These are phyloP conservation scores for Passalora sequoiae DNA, from an alignment of 2,329 filamentous ascomycete genomes.

Conservation along the genomic window DNA sequence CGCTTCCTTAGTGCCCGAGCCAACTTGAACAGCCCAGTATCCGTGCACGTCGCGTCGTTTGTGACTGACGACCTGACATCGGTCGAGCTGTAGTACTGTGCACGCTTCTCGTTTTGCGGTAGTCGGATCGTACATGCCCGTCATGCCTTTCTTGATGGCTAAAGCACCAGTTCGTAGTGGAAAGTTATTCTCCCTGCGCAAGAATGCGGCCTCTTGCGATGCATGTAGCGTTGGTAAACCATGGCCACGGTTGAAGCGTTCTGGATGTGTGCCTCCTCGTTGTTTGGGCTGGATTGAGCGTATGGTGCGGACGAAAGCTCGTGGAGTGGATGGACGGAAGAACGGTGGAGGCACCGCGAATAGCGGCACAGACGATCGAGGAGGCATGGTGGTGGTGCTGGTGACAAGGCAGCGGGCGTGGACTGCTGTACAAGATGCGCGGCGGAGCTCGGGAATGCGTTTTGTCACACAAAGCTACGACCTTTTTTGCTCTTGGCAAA, in stretches of 20 bases:
- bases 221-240: constrained; percentile 50
- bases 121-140: constrained; percentile 72
- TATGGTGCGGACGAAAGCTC: constrained; percentile 43
- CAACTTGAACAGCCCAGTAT: constrained; percentile 91
- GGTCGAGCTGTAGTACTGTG: constrained; percentile 89
- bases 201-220: constrained; percentile 54
- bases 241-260: constrained; percentile 52
- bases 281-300: constrained; percentile 44
- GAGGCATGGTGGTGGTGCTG: constrained; percentile 25
- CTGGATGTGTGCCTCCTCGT: constrained; percentile 42
- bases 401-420: background rate
- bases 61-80: constrained; percentile 80
- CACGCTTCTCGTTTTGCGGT: constrained; percentile 74
- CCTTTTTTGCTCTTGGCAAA: too few relatives aligned
- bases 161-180: constrained; percentile 73
- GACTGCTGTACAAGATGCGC: background rate
- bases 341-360: constrained; percentile 30
- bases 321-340: constrained; percentile 31
- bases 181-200: constrained; percentile 53
- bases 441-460: background rate
- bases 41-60: constrained; percentile 78
- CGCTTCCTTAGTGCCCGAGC: constrained; percentile 66
- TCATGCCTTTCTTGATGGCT: constrained; percentile 93
- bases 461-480: too few relatives aligned
- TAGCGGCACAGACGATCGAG: constrained; percentile 19